Percentiles rank a stretch among this genome's conserved stretches.
phyloP scores from a whole-genome alignment of 148 eudicot genomes.

The Mesembryanthemum crystallinum region DNA sequence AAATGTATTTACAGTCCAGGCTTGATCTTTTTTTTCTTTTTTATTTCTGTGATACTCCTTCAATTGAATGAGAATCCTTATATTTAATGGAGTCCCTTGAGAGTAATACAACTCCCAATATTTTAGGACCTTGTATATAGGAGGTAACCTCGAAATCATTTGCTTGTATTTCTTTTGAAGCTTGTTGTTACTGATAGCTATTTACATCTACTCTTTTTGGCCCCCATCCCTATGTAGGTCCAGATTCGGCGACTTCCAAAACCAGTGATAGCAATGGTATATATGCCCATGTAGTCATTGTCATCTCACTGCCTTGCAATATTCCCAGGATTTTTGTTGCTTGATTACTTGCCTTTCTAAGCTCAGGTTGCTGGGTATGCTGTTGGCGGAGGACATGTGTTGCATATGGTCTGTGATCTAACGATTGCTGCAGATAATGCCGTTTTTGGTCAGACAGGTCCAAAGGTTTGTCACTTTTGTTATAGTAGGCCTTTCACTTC shows the following conservation, averaged over 20 bases:
- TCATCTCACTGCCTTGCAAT: not conserved
- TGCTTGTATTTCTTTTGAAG: not conserved
- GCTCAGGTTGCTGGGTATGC: constrained; percentile 97
- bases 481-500: not conserved
- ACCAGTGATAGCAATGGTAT: constrained; percentile 98
- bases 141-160: not conserved
- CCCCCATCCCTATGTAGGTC: constrained; percentile 38
- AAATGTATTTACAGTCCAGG: too few relatives aligned
- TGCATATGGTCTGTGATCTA: constrained; percentile 96
- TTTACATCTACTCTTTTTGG: not conserved
- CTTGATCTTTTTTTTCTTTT: too few relatives aligned
- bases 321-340: not conserved
- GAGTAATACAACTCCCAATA: not conserved
- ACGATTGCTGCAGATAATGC: constrained; percentile 99
- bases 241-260: constrained; percentile 94
- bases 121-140: not conserved
- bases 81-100: too few relatives aligned
- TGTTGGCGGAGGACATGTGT: constrained; percentile 91
- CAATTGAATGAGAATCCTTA: too few relatives aligned
- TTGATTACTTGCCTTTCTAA: not conserved
- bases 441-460: constrained; percentile 94
- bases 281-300: not conserved
- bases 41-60: too few relatives aligned
- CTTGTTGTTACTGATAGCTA: not conserved
- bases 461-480: constrained; percentile 55